Evolutionary conservation across 305 asterid genomes (phyloP), one percentile per base, ranked within the genome.

Genomic region (Rubia occidens): DNA sequence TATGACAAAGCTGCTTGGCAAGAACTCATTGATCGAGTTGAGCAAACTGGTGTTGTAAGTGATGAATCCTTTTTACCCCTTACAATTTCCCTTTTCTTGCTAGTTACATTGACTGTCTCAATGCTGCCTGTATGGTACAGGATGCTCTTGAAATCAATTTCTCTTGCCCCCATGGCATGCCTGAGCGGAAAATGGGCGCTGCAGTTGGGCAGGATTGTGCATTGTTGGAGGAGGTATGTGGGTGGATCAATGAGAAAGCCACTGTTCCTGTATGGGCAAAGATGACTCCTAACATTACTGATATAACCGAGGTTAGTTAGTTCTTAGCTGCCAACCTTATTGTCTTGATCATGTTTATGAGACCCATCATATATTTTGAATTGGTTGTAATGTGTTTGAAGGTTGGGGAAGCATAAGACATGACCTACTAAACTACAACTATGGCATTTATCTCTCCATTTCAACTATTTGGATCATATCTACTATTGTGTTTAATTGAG

Each of bases 121-220:
- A 17, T 73, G 32, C 32, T 81, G 72, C 32, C 61, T 44, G 69
- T 37, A 47, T 14, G 55, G 10, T 70, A n/a, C 75, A 92, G 98
- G 98, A 93, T 80, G 96, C 97, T 71, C 8, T 93, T 9, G 98
- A 93, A 75, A 75, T 93, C 75, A 93, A 93, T 69, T 93, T 93
- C 74, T 93, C 98, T 11, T 93, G 97, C 63, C 98, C 97, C 20
- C 98, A 93, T 73, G 98, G 98, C 71, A 93, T 93, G 98, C 97
- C 97, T 0, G 97, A 93, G 82, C 88, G 97, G 43, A 87, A 82
- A 77, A 93, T 93, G 98, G 98, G 98, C 58, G 98, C 97, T 74
- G 98, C 98, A 1, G 94, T 90, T 75, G 98, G 97, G 49, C 96
- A 93, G 82, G 97, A 93, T 75, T 93, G 98, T 79, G 92, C 73